Percentiles rank a stretch among this genome's conserved stretches.
Evolutionary conservation across 768 basidiomycete species (phyloP).

Genomic region (Crucibulum laeve): DNA sequence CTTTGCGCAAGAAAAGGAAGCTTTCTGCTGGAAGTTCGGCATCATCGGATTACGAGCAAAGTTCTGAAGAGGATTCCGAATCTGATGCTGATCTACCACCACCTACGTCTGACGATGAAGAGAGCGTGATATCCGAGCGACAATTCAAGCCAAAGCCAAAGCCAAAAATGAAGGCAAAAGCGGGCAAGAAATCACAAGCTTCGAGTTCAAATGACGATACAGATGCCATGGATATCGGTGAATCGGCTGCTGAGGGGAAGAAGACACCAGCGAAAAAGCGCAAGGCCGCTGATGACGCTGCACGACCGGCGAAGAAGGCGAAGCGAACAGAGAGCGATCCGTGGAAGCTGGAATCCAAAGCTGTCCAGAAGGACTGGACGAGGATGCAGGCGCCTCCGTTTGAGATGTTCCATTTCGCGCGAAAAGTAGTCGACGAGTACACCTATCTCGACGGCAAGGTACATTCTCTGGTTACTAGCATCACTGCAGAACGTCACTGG

Average conservation of each 20-base stretch:
- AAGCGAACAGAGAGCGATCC: conserved; percentile 68
- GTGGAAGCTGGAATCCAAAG: conserved; percentile 65
- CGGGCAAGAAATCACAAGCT: conserved; percentile 15
- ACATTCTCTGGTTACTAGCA: conserved; percentile 70
- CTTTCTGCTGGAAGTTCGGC: conserved; percentile 17
- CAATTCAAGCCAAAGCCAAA: conserved; percentile 27
- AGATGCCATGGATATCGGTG: conserved; percentile 57
- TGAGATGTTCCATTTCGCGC: conserved; percentile 89
- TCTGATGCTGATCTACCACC: conserved; percentile 28
- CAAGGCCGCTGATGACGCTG: conserved; percentile 30
- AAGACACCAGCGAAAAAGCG: conserved; percentile 30
- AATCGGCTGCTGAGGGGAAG: conserved; percentile 28
- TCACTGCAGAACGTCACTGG: conserved; percentile 83
- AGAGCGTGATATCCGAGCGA: conserved; percentile 17
- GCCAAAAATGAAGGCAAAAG: conserved; percentile 14
- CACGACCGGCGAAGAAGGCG: conserved; percentile 48
- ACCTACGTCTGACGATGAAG: conserved; percentile 28
- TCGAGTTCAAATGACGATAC: conserved; percentile 22
- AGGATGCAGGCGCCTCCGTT: conserved; percentile 80
- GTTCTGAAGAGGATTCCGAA: conserved; percentile 26
- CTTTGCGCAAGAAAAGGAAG: no score
- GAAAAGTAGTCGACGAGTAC: conserved; percentile 91
- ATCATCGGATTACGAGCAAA: conserved; percentile 39
- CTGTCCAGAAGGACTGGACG: conserved; percentile 70
- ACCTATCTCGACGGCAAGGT: conserved; percentile 84